A percentile compares a stretch with the other conserved stretches of the same genome.
Conservation (phyloP, 2,329 filamentous ascomycete genomes). For the Cladobotryum mycophilum region DNA sequence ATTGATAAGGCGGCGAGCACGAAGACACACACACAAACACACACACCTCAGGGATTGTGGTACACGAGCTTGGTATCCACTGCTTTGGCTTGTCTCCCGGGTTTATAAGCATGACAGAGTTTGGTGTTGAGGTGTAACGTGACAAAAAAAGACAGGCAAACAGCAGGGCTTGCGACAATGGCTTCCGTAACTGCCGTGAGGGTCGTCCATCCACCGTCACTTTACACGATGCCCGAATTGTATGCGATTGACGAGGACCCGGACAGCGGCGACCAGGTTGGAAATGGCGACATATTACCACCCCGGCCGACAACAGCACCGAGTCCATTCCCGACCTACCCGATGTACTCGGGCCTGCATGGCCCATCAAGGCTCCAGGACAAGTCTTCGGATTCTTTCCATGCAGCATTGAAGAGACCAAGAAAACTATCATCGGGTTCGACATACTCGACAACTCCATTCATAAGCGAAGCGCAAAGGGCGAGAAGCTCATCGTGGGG, state of each 20-base stretch:
- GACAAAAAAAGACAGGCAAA: background rate
- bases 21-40: background rate
- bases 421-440: conserved; percentile 26
- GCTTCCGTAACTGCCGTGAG: conserved; percentile 9
- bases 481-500: conserved; percentile 16
- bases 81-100: background rate
- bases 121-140: background rate
- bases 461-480: background rate
- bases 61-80: background rate
- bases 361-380: conserved; percentile 18
- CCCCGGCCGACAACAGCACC: conserved; percentile 12
- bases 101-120: background rate
- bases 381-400: conserved; percentile 18
- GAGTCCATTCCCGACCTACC: conserved; percentile 19
- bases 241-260: conserved; percentile 8
- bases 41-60: background rate
- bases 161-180: conserved; percentile 5
- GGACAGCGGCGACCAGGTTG: background rate
- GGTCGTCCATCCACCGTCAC: conserved; percentile 7
- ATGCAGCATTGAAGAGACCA: conserved; percentile 28
- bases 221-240: conserved; percentile 6
- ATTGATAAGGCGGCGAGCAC: conserved; percentile 6
- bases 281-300: conserved; percentile 1
- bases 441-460: too few species aligned
- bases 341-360: conserved; percentile 28